These are phyloP conservation scores for Aphanomyces cochlioides DNA, from an alignment of 352 stramenopile genomes.

Conservation along the genomic window DNA sequence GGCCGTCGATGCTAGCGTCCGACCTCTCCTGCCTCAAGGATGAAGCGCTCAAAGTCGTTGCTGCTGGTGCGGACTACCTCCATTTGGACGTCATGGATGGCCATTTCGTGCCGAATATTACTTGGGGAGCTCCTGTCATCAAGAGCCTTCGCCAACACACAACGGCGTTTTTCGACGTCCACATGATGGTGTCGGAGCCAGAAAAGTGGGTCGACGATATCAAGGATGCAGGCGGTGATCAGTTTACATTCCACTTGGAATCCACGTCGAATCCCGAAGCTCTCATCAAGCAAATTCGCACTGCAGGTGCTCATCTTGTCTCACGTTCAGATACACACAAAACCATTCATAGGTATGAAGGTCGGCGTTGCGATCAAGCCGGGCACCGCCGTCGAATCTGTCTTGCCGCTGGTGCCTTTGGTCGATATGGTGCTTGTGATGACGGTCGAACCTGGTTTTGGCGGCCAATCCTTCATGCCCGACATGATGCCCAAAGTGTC, in stretches of 20 bases:
- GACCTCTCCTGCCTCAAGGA: constrained; percentile 92
- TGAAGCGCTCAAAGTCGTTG: constrained; percentile 88
- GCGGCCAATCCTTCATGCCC: constrained; percentile 95
- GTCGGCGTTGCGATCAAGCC: constrained; percentile 95
- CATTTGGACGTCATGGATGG: constrained; percentile 99
- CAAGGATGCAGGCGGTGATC: constrained; percentile 89
- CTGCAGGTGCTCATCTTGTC: constrained; percentile 36
- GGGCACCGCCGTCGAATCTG: constrained; percentile 83
- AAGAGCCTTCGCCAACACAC: constrained; percentile 87
- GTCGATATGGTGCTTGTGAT: constrained; percentile 97
- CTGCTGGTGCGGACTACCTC: constrained; percentile 91
- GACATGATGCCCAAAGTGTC: constrained; percentile 95
- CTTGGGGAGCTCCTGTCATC: constrained; percentile 95
- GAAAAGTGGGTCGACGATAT: constrained; percentile 96
- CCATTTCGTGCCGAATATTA: constrained; percentile 98
- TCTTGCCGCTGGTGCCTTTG: constrained; percentile 80
- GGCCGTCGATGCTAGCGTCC: constrained; percentile 91
- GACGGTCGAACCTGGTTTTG: constrained; percentile 97
- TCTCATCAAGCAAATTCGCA: constrained; percentile 82
- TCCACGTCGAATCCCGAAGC: constrained; percentile 61
- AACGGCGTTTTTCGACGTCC: constrained; percentile 93
- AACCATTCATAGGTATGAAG: constrained; percentile 81
- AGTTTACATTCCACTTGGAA: constrained; percentile 97
- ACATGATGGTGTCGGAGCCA: constrained; percentile 97
- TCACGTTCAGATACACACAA: constrained; percentile 18